Evolutionary conservation across 2,329 filamentous ascomycete genomes (phyloP), one percentile per base, ranked within the genome.

Genomic region (Microsporum audouinii): DNA sequence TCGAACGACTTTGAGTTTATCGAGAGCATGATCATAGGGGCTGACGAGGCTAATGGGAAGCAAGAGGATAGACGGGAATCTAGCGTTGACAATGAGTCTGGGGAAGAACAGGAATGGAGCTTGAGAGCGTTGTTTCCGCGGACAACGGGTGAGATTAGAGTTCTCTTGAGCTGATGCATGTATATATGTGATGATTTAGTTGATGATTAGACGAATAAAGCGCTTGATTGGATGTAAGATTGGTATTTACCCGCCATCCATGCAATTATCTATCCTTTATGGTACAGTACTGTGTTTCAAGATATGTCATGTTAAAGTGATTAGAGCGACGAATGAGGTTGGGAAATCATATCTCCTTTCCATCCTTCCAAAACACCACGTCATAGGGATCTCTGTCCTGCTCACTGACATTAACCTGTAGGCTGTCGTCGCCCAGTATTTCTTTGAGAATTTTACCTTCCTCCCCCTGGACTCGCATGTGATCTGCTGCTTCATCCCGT

Each of bases 341-440:
- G n/a, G 5, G 10, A n/a, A 6, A 51, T 33, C 12, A 31, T 33
- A n/a, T n/a, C 27, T 23, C 43, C 1, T n/a, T n/a, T 31, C 49
- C 49, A 33, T 53, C 23, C 43, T 3, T 31, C 31, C 27, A 53
- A 27, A 31, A 33, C 10, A 53, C 8, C 2, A 96, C 88, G 58
- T 87, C 86, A 75, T 91, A 99, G 0, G 94, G 94, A 79, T 99
- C 94, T 63, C 84, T 80, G 75, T 99, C 94, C 49, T 80, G 80
- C 71, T 88, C 80, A 73, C 91, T 96, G 57, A 95, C 83, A 61
- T 86, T 73, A 12, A 97, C 85, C 61, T 82, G 77, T 17, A 85
- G 82, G 27, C 78, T 76, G 8, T 77, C 77, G 64, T 84, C 81
- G 5, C 72, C 70, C 5, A 60, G 55, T 61, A 82, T 70, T n/a